Evolutionary conservation across 805 yeast species (phyloP), one percentile per base, ranked within the genome.

Genomic region (Starmerella geochares): DNA sequence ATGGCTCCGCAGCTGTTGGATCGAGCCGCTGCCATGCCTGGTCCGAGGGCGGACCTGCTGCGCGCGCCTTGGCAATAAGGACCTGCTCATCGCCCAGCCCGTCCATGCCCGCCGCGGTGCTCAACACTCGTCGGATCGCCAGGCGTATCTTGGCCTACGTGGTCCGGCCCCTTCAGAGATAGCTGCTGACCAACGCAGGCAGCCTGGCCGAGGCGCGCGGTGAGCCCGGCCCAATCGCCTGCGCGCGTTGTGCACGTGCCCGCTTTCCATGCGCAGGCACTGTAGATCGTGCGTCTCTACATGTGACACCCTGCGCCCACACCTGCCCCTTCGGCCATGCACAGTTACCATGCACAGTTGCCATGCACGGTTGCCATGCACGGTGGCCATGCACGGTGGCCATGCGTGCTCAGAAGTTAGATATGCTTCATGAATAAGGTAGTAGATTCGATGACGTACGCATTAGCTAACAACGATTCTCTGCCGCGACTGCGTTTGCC

Each of bases 1-100:
- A 27, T 9, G 29, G 11, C n/a, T n/a, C n/a, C n/a, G n/a, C n/a
- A 3, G 41, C 29, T 16, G 24, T n/a, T 14, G 41, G 27, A 27
- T 40, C 23, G 11, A 25, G 33, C 14, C 1, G 33, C 21, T 24
- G 42, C 33, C 33, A 19, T 14, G 25, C 44, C n/a, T 32, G 29
- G 17, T 19, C 23, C 4, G 46, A 17, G 4, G 49, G 51, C 31
- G 47, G 44, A 6, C 51, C 51, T 3, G 49, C 49, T 3, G 48
- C 51, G 13, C 47, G 49, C 24, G 52, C 55, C 49, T 52, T 52
- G 50, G 48, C 55, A 28, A 52, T 3, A 16, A 52, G 38, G 9
- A 46, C 50, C 46, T 50, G 48, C 10, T 27, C 50, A 21, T 46
- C 49, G 21, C 42, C 49, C 16, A 21, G 50, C 29, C 40, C 49